Evolutionary conservation across 139 green algal genomes (phyloP).

Genomic region (Coelastrella sp.): DNA sequence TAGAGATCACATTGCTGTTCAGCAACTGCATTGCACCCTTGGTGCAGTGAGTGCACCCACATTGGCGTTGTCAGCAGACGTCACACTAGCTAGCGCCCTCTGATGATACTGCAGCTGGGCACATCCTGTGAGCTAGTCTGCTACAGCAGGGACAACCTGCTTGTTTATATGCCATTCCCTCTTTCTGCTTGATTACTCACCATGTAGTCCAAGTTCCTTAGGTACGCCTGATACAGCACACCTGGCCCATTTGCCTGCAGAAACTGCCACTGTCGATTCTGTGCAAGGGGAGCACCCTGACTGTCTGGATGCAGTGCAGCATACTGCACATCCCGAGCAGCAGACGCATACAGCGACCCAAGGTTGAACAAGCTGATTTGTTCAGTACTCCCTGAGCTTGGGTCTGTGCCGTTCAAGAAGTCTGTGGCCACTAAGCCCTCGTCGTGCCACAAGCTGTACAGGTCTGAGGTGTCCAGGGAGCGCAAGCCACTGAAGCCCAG

Average conservation of each 20-base stretch:
- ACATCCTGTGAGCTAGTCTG: no score
- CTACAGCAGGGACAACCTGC: background rate
- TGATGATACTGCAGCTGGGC: no score
- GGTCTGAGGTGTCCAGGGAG: background rate
- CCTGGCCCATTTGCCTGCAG: conserved; percentile 50
- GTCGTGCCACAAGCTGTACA: conserved; percentile 50
- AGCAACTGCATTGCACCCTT: no score
- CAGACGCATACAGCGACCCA: conserved; percentile 4
- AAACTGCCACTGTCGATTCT: conserved; percentile 16
- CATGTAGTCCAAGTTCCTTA: conserved; percentile 49
- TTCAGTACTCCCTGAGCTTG: background rate
- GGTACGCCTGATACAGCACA: conserved; percentile 39
- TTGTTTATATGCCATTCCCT: background rate
- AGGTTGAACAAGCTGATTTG: conserved; percentile 35
- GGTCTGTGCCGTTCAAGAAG: background rate
- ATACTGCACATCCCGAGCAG: conserved; percentile 45
- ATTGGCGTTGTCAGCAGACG: no score
- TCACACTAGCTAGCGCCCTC: no score
- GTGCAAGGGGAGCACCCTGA: background rate
- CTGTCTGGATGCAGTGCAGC: conserved; percentile 38
- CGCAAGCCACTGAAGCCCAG: conserved; percentile 58
- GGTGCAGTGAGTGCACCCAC: no score
- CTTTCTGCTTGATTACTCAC: conserved; percentile 8
- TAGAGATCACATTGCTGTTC: no score
- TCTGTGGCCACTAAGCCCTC: background rate